Base-by-base conservation (phyloP, 805 yeast genomes). In the Jamesozyma piceae region DNA sequence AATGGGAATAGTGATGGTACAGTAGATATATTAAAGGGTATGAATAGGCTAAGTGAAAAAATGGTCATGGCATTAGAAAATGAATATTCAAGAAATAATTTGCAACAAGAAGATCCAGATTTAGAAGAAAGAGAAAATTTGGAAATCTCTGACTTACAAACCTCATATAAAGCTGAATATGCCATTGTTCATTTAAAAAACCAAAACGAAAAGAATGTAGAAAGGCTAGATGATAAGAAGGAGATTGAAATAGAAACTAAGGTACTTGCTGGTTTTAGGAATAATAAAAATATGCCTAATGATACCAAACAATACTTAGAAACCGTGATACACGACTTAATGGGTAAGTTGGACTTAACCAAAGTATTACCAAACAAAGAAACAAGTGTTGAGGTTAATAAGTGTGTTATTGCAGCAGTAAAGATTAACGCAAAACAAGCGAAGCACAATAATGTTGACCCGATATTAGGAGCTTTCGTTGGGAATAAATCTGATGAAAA, bases 1-100 rank as follows among this genome's bases (percentile, higher is more conserved):
- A 67, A 74, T 44, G 78, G 80, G 37, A 64, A 69, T 33, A 73
- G 73, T 37, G 95, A 85, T 49, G 65, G 66, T 35, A 76, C 88
- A 51, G 72, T 85, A 15, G 77, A 82, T 15, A 78, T 88, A 17
- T 71, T 92, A 67, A 74, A 82, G 50, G 86, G 95, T 48, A 88
- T 90, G 92, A 90, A 90, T 64, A 75, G 88, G 46, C 67, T 90
- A 38, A 82, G 94, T 57, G 78, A 85, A 44, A 77, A 88, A 50
- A 82, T 90, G 82, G 76, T 90, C 49, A 69, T 71, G 37, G 73
- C 76, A 33, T 56, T 72, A 48, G 72, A 72, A 36, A 70, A 66
- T 41, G 71, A 68, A 44, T 64, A 67, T 42, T 60, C 65, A 0
- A 61, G 71, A 44, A 47, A 60, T 9, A 60, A 58, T 5, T 57